Evolutionary conservation across 164 flowering plant genomes (phyloP).

Genomic region (Liquidambar formosana): DNA sequence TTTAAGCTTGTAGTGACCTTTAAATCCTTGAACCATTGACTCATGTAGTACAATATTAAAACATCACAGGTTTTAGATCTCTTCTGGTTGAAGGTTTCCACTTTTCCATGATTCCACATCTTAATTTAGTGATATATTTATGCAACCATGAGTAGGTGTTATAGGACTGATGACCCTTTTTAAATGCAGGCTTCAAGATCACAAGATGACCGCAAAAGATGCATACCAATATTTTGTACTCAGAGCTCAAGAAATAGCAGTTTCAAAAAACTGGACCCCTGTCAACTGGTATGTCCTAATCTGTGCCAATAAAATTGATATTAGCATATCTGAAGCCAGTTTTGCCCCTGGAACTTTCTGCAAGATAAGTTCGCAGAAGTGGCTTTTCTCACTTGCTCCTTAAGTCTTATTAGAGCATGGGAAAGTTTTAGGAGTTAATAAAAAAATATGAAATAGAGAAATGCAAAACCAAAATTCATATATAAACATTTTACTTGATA

Average conservation of each 20-base stretch:
- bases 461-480: background rate
- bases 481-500: background rate
- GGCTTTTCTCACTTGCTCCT: background rate
- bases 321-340: too few species aligned
- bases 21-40: background rate
- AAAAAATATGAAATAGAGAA: background rate
- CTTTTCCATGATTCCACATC: background rate
- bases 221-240: conserved; percentile 91
- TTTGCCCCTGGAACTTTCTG: too few species aligned
- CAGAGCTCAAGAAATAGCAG: conserved; percentile 80
- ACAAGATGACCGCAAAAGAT: conserved; percentile 71
- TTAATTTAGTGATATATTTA: background rate
- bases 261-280: conserved; percentile 69
- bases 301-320: background rate
- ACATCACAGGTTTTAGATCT: too few species aligned
- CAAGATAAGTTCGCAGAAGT: background rate
- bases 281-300: conserved; percentile 73
- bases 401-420: too few species aligned
- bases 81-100: background rate
- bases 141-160: background rate
- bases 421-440: background rate
- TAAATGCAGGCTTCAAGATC: conserved; percentile 70
- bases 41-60: too few species aligned
- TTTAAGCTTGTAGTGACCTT: background rate
- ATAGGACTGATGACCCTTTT: conserved; percentile 7